These are phyloP conservation scores for Hortiboletus flavorubellus DNA, from an alignment of 768 basidiomycete genomes.

Conservation along the genomic window DNA sequence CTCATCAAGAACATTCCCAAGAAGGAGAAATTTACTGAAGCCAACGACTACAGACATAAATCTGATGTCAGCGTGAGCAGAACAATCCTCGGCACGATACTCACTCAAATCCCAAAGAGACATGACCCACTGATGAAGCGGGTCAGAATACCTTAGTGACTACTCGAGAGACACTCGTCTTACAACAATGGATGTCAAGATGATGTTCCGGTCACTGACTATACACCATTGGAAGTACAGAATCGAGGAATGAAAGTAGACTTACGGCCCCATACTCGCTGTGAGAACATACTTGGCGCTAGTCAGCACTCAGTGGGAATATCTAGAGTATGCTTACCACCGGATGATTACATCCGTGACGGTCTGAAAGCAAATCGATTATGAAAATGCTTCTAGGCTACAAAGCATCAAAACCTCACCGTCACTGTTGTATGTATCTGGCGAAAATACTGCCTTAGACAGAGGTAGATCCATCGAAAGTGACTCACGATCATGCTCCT, in stretches of 20 bases:
- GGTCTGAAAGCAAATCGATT: constrained; percentile 32
- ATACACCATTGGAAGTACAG: constrained; percentile 27
- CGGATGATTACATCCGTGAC: constrained; percentile 50
- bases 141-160: neutral
- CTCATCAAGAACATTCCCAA: neutral
- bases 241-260: neutral
- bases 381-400: neutral
- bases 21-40: constrained; percentile 3
- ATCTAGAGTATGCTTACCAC: constrained; percentile 19
- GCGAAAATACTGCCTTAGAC: neutral
- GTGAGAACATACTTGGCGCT: constrained; percentile 42
- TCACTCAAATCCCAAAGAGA: constrained; percentile 48
- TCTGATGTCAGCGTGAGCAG: neutral
- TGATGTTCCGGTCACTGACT: constrained; percentile 42
- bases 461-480: neutral
- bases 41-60: constrained; percentile 3
- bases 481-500: constrained; percentile 53
- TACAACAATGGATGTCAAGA: constrained; percentile 46
- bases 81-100: constrained; percentile 1
- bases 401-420: constrained; percentile 32
- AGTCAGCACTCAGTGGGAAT: neutral
- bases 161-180: constrained; percentile 17
- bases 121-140: constrained; percentile 30
- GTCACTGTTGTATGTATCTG: constrained; percentile 56
- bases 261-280: constrained; percentile 49